phyloP scores from a whole-genome alignment of 208 protist species.

The Crithidia sp. region DNA sequence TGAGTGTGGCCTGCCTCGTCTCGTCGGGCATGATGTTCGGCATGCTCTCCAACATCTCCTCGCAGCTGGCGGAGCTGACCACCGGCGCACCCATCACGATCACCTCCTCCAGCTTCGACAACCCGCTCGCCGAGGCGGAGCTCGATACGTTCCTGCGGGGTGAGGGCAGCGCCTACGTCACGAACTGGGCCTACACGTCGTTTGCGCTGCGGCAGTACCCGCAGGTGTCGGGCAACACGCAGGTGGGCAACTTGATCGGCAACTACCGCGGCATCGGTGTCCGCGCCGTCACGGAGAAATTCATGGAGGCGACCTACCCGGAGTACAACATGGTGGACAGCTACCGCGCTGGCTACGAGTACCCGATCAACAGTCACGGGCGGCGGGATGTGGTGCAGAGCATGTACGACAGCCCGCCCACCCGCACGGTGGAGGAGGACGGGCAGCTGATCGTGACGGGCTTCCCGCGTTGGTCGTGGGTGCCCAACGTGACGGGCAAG shows the following conservation, averaged over 20 bases:
- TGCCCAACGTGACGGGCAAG: slow-evolving; percentile 29
- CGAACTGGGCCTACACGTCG: slow-evolving; percentile 70
- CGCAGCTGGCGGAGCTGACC: slow-evolving; percentile 43
- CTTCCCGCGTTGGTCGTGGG: background rate
- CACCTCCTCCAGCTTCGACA: slow-evolving; percentile 32
- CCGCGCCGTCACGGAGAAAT: slow-evolving; percentile 48
- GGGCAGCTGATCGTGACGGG: slow-evolving; percentile 27
- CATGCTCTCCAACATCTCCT: slow-evolving; percentile 54
- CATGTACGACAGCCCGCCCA: slow-evolving; percentile 56
- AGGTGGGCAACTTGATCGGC: slow-evolving; percentile 45
- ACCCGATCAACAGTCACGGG: slow-evolving; percentile 33
- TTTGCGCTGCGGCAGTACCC: slow-evolving; percentile 63
- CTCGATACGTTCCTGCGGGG: slow-evolving; percentile 58
- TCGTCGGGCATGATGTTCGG: slow-evolving; percentile 86
- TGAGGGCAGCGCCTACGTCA: slow-evolving; percentile 35
- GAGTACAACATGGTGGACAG: slow-evolving; percentile 57
- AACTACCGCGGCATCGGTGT: slow-evolving; percentile 32
- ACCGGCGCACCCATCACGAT: slow-evolving; percentile 67
- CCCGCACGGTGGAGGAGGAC: background rate
- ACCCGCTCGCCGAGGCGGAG: slow-evolving; percentile 48
- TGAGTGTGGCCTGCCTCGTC: slow-evolving; percentile 87
- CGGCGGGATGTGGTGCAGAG: slow-evolving; percentile 63
- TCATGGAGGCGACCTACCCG: slow-evolving; percentile 63
- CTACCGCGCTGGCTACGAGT: slow-evolving; percentile 40
- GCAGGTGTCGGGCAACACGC: slow-evolving; percentile 48